These are phyloP conservation scores for Aspergillus phoenicis DNA, from an alignment of 2,329 filamentous ascomycete genomes.

Conservation along the genomic window DNA sequence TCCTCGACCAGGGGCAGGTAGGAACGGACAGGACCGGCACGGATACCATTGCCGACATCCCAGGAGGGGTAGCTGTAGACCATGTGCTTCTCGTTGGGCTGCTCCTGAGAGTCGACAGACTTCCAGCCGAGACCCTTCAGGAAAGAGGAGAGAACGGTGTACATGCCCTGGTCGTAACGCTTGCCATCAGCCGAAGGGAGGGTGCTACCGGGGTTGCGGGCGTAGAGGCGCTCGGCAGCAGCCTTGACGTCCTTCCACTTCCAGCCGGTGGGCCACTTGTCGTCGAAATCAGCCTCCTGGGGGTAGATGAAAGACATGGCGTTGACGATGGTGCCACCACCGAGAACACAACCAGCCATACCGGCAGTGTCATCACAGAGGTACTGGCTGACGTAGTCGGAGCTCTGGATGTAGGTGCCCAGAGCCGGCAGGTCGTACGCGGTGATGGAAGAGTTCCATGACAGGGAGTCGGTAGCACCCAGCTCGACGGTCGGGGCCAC, in stretches of 20 bases:
- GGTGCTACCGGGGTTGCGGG: constrained; percentile 69
- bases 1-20: constrained; percentile 65
- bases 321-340: constrained; percentile 24
- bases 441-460: constrained; percentile 24
- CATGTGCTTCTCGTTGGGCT: constrained; percentile 65
- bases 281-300: constrained; percentile 66
- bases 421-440: constrained; percentile 23
- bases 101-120: constrained; percentile 60
- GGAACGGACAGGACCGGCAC: constrained; percentile 69
- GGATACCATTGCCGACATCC: constrained; percentile 67
- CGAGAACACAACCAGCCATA: constrained; percentile 24
- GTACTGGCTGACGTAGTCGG: constrained; percentile 20
- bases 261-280: constrained; percentile 72
- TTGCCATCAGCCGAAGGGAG: constrained; percentile 66
- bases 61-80: constrained; percentile 65
- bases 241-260: constrained; percentile 62
- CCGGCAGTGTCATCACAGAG: constrained; percentile 24
- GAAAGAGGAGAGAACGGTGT: constrained; percentile 61
- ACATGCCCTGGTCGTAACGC: constrained; percentile 66
- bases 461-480: constrained; percentile 19
- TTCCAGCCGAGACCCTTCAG: constrained; percentile 64
- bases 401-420: constrained; percentile 16
- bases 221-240: constrained; percentile 65
- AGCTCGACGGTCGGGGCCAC: constrained; percentile 17
- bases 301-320: constrained; percentile 37